Conservation (phyloP, 441 rosid genomes). For the Sinapis alba region DNA sequence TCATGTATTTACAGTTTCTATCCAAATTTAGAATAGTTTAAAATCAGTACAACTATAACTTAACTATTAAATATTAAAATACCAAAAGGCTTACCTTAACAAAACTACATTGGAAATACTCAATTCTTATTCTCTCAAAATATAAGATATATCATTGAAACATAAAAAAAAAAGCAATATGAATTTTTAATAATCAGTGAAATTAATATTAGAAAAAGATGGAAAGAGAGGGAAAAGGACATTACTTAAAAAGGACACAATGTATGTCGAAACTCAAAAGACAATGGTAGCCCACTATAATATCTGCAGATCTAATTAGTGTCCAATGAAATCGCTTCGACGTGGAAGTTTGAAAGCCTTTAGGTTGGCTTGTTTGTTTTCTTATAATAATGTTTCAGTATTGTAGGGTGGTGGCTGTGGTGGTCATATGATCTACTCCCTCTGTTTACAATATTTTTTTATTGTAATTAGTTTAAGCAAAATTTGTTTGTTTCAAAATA, state of each 20-base stretch:
- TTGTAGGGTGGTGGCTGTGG: background rate
- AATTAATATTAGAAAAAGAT: background rate
- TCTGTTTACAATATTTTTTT: no score
- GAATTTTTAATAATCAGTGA: background rate
- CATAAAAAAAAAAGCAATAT: background rate
- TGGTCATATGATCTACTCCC: no score
- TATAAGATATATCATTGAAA: background rate
- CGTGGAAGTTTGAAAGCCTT: constrained; percentile 18
- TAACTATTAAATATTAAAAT: background rate
- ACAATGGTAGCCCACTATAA: constrained; percentile 20
- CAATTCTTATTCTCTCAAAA: background rate
- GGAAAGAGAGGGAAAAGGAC: constrained; percentile 13
- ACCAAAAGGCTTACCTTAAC: background rate
- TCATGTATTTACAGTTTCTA: background rate
- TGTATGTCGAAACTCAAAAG: constrained; percentile 34
- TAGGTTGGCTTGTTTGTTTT: background rate
- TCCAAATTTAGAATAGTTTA: background rate
- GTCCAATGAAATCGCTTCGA: constrained; percentile 29
- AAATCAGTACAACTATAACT: background rate
- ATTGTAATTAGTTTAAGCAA: no score
- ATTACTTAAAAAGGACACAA: constrained; percentile 15
- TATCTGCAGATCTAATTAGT: constrained; percentile 31
- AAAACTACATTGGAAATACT: background rate
- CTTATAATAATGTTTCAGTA: background rate
- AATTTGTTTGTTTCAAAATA: no score